phyloP scores from a whole-genome alignment of 2,329 filamentous ascomycete genomes.

The Talaromyces sp. region DNA sequence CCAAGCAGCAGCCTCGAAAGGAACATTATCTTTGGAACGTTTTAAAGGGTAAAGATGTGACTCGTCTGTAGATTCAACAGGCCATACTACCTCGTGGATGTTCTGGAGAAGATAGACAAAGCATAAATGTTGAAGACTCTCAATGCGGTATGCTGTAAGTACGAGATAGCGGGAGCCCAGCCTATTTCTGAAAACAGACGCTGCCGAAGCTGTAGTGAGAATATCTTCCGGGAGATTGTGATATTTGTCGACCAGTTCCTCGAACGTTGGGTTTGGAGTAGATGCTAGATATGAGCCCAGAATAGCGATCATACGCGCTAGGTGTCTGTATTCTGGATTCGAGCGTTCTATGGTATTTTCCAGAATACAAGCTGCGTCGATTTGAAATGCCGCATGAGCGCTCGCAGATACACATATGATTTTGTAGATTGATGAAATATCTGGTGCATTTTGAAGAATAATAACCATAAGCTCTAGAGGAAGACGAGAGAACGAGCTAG shows the following conservation, averaged over 20 bases:
- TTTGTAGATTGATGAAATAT: neutral
- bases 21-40: neutral
- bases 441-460: neutral
- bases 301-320: conserved; percentile 14
- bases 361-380: neutral
- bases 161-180: conserved; percentile 12
- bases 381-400: conserved; percentile 5
- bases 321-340: conserved; percentile 13
- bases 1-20: conserved; percentile 12
- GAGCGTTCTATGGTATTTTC: conserved; percentile 10
- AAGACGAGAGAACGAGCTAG: neutral
- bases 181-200: neutral
- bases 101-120: conserved; percentile 13
- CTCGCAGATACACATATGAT: conserved; percentile 9
- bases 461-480: conserved; percentile 7
- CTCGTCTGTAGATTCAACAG: neutral
- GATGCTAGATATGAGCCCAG: conserved; percentile 9
- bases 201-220: conserved; percentile 5
- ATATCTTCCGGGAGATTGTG: conserved; percentile 1
- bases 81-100: conserved; percentile 11
- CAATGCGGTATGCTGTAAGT: conserved; percentile 15
- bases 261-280: neutral
- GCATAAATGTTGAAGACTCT: conserved; percentile 13
- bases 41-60: neutral
- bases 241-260: neutral